phyloP scores from a whole-genome alignment of 306 rosid species.

The Clitoria ternatea region DNA sequence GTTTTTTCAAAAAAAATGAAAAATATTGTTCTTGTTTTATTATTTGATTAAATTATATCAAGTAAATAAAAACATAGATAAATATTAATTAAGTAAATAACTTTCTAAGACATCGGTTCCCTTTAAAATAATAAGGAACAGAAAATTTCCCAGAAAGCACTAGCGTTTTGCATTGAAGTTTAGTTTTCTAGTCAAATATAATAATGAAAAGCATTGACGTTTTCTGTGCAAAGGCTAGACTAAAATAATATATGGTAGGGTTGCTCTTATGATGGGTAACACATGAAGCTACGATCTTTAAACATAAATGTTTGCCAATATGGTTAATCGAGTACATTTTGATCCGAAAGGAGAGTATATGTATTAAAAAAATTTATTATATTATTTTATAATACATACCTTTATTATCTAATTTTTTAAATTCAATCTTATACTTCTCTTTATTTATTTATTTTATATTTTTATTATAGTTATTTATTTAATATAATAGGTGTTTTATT shows the following conservation, averaged over 20 bases:
- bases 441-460: too few relatives aligned
- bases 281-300: conserved; percentile 24
- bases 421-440: neutral
- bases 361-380: neutral
- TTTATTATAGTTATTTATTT: too few relatives aligned
- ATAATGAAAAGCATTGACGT: conserved; percentile 10
- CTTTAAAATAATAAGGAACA: neutral
- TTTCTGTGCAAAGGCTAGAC: neutral
- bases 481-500: too few relatives aligned
- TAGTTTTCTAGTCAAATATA: neutral
- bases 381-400: too few relatives aligned
- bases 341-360: neutral
- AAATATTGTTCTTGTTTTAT: too few relatives aligned
- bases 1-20: too few relatives aligned
- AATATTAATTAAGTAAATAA: too few relatives aligned
- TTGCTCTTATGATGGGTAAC: conserved; percentile 18
- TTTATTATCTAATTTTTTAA: too few relatives aligned
- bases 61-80: too few relatives aligned
- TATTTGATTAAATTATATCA: too few relatives aligned
- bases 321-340: conserved; percentile 24
- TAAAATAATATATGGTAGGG: conserved; percentile 21
- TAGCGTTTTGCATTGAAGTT: neutral
- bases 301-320: conserved; percentile 29
- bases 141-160: neutral
- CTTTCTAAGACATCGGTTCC: neutral